Evolutionary conservation across 1,139 yeast genomes (phyloP).

Genomic region (Yamadazyma conglobata): DNA sequence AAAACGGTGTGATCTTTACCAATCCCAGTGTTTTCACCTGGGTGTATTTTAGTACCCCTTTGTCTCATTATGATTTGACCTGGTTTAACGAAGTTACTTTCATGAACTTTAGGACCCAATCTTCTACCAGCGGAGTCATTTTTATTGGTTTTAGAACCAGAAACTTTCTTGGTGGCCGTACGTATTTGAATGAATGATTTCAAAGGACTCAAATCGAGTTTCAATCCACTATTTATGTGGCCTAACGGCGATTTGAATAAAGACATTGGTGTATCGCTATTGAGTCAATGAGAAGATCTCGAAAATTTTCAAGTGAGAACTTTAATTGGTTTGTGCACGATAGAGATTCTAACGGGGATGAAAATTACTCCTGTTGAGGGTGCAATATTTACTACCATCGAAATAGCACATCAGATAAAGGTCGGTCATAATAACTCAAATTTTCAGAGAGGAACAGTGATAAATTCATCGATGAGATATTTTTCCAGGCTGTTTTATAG

Average conservation of each 20-base stretch:
- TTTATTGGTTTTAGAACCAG: slow-evolving; percentile 90
- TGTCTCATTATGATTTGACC: slow-evolving; percentile 95
- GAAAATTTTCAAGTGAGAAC: slow-evolving; percentile 2
- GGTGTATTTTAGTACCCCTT: slow-evolving; percentile 94
- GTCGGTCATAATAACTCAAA: too few species aligned
- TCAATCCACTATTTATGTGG: not conserved
- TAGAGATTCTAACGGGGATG: too few species aligned
- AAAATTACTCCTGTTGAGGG: too few species aligned
- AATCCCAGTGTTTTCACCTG: slow-evolving; percentile 88
- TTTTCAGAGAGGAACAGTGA: too few species aligned
- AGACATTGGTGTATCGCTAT: slow-evolving; percentile 1
- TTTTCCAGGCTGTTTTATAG: too few species aligned
- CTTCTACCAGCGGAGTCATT: slow-evolving; percentile 95
- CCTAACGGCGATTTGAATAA: slow-evolving; percentile 2
- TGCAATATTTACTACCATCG: too few species aligned
- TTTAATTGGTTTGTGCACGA: too few species aligned
- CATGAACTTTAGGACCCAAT: slow-evolving; percentile 85
- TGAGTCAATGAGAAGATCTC: not conserved
- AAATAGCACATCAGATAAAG: too few species aligned
- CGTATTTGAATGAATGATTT: slow-evolving; percentile 42
- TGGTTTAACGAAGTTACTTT: slow-evolving; percentile 59
- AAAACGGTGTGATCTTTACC: slow-evolving; percentile 93
- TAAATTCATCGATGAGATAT: too few species aligned
- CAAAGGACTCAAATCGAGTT: not conserved
- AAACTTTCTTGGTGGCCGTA: slow-evolving; percentile 89